Evolutionary conservation across 352 stramenopile genomes (phyloP).

Genomic region (Discostella stelligera): DNA sequence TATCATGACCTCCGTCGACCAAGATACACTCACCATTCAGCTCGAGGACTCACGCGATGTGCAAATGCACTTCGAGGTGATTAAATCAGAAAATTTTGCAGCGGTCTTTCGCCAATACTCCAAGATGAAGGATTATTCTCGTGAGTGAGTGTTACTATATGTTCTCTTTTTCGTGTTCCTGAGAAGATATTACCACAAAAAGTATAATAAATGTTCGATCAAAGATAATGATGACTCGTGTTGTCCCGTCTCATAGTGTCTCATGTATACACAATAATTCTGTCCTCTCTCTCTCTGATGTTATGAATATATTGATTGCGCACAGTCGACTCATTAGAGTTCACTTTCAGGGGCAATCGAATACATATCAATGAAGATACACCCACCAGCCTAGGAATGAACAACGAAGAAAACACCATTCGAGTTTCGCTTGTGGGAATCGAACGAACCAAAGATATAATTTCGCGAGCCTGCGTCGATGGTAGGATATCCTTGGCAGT

Average conservation of each 20-base stretch:
- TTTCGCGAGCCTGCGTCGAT: constrained; percentile 11
- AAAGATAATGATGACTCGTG: too few species aligned
- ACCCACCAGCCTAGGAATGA: constrained; percentile 33
- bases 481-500: constrained; percentile 13
- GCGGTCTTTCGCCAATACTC: constrained; percentile 27
- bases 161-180: too few species aligned
- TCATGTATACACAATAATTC: neutral
- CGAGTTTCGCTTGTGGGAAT: constrained; percentile 22
- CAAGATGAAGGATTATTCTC: constrained; percentile 17
- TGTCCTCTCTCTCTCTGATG: neutral
- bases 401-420: constrained; percentile 17
- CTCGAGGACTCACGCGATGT: constrained; percentile 29
- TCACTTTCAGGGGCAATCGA: constrained; percentile 19
- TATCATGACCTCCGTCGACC: constrained; percentile 13
- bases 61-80: constrained; percentile 36
- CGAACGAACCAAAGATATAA: constrained; percentile 20
- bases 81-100: constrained; percentile 16
- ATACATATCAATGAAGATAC: constrained; percentile 7
- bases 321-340: constrained; percentile 18
- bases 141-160: too few species aligned
- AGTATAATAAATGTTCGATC: too few species aligned
- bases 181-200: too few species aligned
- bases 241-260: too few species aligned
- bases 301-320: neutral
- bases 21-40: constrained; percentile 26